Evolutionary conservation across 495 filamentous ascomycete genomes (phyloP).

Genomic region (Aspergillus olivimuriae): DNA sequence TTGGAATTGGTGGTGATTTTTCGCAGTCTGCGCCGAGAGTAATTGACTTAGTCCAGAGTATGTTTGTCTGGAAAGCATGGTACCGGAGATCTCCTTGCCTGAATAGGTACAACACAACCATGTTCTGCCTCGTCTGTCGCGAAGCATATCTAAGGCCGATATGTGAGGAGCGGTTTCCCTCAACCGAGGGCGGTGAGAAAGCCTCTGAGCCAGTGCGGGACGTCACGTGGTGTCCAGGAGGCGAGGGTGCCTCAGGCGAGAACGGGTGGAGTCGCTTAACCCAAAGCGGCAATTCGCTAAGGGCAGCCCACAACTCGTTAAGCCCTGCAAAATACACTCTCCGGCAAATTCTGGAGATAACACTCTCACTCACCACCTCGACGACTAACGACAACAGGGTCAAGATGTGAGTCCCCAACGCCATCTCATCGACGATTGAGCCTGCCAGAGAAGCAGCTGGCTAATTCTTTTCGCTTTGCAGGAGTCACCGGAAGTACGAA

Average conservation of each 20-base stretch:
- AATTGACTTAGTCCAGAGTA: no score
- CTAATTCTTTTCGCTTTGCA: conserved; percentile 28
- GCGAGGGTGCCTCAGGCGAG: conserved; percentile 16
- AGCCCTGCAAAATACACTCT: conserved; percentile 42
- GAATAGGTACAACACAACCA: no score
- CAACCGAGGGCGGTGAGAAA: no score
- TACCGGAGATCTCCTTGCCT: no score
- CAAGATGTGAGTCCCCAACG: conserved; percentile 42
- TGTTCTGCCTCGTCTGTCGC: no score
- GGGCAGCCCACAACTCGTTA: conserved; percentile 43
- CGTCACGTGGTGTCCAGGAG: neutral
- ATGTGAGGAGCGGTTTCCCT: no score
- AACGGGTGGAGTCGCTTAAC: conserved; percentile 17
- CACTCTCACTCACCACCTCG: conserved; percentile 41
- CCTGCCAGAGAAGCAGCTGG: conserved; percentile 26
- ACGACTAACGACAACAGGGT: conserved; percentile 51
- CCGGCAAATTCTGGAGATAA: conserved; percentile 34
- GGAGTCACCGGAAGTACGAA: conserved; percentile 77
- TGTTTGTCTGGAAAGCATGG: no score
- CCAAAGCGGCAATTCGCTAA: conserved; percentile 32
- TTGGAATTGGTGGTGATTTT: no score
- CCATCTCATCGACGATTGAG: conserved; percentile 7
- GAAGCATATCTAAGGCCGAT: no score
- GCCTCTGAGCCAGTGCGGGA: no score
- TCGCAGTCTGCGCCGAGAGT: no score